These are phyloP conservation scores for Firmiana major DNA, from an alignment of 345 rosid genomes.

Conservation along the genomic window DNA sequence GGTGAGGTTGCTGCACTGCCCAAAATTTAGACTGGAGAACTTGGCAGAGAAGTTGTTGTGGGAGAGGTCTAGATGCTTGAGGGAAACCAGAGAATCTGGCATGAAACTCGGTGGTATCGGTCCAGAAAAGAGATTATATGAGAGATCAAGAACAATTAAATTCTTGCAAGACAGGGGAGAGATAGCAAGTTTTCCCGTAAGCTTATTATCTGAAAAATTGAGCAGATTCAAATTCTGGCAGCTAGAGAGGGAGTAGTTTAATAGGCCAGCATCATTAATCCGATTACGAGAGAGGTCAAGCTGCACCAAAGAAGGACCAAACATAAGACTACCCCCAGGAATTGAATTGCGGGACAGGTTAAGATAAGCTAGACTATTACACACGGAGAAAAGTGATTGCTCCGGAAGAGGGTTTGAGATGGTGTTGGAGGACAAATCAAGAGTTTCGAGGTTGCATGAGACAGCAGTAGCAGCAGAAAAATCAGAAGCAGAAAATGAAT, in stretches of 20 bases:
- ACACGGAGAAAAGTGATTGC: constrained; percentile 38
- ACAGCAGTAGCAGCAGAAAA: constrained; percentile 31
- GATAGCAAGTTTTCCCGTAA: constrained; percentile 40
- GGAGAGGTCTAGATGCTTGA: constrained; percentile 62
- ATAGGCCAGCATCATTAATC: constrained; percentile 41
- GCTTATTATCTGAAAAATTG: constrained; percentile 62
- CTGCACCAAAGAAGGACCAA: constrained; percentile 45
- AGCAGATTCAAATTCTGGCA: constrained; percentile 66
- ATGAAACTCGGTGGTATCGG: constrained; percentile 44
- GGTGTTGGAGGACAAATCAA: constrained; percentile 71
- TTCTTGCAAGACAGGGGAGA: constrained; percentile 43
- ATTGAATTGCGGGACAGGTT: constrained; percentile 56
- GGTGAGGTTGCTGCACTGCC: constrained; percentile 60
- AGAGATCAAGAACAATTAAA: constrained; percentile 64
- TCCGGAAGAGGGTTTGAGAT: constrained; percentile 44
- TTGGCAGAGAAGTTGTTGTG: constrained; percentile 68
- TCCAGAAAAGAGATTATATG: constrained; percentile 59
- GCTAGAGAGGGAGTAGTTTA: constrained; percentile 40
- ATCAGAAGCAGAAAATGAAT: constrained; percentile 47
- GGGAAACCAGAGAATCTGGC: constrained; percentile 40
- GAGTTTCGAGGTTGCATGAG: constrained; percentile 44
- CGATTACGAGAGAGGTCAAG: constrained; percentile 55
- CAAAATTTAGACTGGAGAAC: constrained; percentile 51
- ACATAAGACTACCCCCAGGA: constrained; percentile 42
- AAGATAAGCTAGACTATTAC: constrained; percentile 33